These are phyloP conservation scores for Haberlea rhodopensis DNA, from an alignment of 257 asterid species.

Conservation along the genomic window DNA sequence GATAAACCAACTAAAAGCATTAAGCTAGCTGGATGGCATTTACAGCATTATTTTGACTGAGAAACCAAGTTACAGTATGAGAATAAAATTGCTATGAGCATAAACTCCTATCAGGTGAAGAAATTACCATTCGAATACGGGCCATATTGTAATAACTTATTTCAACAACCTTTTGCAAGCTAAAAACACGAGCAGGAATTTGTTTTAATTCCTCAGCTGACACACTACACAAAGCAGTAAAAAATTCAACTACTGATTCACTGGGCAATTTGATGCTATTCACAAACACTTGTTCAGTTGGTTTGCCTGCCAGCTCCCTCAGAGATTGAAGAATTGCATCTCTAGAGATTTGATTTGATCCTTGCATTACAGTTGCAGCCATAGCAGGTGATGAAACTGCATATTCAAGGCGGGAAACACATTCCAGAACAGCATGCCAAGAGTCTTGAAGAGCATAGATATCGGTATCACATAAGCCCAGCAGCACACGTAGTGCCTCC, in stretches of 20 bases:
- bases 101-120: constrained; percentile 29
- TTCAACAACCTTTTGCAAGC: constrained; percentile 98
- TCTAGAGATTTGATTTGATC: constrained; percentile 94
- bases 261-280: constrained; percentile 94
- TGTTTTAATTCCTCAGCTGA: constrained; percentile 98
- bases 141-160: constrained; percentile 98
- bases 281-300: constrained; percentile 86
- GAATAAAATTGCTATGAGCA: not conserved
- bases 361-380: constrained; percentile 94
- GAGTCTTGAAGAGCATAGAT: constrained; percentile 92
- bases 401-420: constrained; percentile 97
- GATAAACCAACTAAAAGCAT: constrained; percentile 22
- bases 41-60: not conserved
- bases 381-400: constrained; percentile 84
- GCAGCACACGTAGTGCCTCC: constrained; percentile 90
- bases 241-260: constrained; percentile 96
- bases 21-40: not conserved
- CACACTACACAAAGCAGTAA: constrained; percentile 89
- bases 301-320: constrained; percentile 91
- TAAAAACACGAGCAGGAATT: constrained; percentile 88
- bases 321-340: constrained; percentile 85
- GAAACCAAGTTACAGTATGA: constrained; percentile 20
- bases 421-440: constrained; percentile 91
- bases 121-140: constrained; percentile 94
- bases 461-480: constrained; percentile 82